Percentiles rank a stretch among this genome's conserved stretches.
phyloP scores from a whole-genome alignment of 2,329 filamentous ascomycete species.

The Arthroderma uncinatum region DNA sequence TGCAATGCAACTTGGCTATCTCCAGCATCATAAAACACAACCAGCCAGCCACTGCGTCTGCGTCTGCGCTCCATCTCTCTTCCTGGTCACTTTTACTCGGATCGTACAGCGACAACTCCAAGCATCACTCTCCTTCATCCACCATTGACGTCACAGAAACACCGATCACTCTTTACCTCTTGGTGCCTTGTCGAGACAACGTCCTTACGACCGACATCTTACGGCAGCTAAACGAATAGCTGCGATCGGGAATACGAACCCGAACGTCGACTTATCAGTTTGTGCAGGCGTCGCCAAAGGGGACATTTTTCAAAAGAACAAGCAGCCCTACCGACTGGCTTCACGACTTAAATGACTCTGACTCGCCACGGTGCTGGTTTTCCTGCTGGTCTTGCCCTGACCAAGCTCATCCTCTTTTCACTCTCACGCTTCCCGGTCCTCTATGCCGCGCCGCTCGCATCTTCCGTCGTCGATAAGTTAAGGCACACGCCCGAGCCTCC shows the following conservation, averaged over 20 bases:
- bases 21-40: no score
- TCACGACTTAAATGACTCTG: conserved; percentile 15
- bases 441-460: conserved; percentile 27
- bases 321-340: neutral
- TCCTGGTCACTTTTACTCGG: no score
- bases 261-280: no score
- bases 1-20: no score
- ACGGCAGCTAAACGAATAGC: no score
- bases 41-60: no score
- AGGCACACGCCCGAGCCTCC: conserved; percentile 36
- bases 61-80: no score
- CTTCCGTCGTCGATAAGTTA: conserved; percentile 15
- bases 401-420: conserved; percentile 31
- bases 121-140: neutral
- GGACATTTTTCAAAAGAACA: neutral
- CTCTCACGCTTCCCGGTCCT: conserved; percentile 30
- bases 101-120: no score
- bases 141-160: neutral
- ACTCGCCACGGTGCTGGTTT: conserved; percentile 28
- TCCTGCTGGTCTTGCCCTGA: conserved; percentile 31
- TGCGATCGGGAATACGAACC: no score
- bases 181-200: no score
- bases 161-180: neutral
- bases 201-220: no score
- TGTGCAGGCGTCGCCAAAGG: no score